Evolutionary conservation across 2,329 filamentous ascomycete species (phyloP), one percentile per base, ranked within the genome.

Genomic region (Trichophyton rubrum): DNA sequence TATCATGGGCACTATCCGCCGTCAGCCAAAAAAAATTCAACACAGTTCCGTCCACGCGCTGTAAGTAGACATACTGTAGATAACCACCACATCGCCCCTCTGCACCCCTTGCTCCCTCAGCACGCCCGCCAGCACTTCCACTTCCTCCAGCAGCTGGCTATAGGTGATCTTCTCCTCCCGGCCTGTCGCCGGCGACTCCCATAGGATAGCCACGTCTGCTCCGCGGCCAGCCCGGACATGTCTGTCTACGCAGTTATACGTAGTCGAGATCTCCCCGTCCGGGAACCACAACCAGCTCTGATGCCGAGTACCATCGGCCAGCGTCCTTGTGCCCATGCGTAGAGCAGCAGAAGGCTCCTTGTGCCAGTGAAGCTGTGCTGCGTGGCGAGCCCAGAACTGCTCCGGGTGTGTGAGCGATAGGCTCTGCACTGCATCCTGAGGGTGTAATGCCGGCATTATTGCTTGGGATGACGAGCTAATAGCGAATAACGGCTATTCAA

Each of bases 221-320:
- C 90, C 90, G 65, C 85, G 79, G n/a, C 91, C 89, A 4, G 82
- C 83, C 40, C 82, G 76, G n/a, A 96, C 90, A 74, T 96, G 91
- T 13, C 91, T 81, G 73, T 96, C 90, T 13, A 96, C 78, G 70
- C 90, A 95, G 72, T 96, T 97, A 78, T 90, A 95, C 66, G 88
- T 90, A 0, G 90, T 96, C 43, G 88, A 93, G 66, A 97, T 88
- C 75, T 93, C 85, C 64, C 91, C 92, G 64, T 85, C 89, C 0
- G 88, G 83, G 67, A 95, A 96, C 92, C 92, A 97, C 64, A 84
- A 82, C 90, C 91, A 96, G 69, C 87, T 85, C 47, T 84, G 80
- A 70, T 95, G 85, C 15, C 78, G 77, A n/a, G 78, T 74, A 60
- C 85, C 85, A 56, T 67, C 69, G 59, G 78, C 73, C 3, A 93